phyloP scores from a whole-genome alignment of 495 filamentous ascomycete genomes.

The Pyrenopolyporus hunteri region DNA sequence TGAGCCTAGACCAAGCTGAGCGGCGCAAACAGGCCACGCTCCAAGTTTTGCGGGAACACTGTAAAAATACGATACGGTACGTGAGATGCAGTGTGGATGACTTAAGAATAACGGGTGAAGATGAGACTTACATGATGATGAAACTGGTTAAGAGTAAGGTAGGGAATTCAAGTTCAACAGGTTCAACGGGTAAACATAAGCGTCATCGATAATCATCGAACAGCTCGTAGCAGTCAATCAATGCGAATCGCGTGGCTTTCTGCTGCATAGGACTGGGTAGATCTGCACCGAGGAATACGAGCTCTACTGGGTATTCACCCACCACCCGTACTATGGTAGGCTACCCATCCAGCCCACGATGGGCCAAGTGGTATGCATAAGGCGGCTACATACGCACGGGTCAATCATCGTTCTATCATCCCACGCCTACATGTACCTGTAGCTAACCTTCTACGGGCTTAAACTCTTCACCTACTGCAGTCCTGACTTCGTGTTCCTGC shows the following conservation, averaged over 20 bases:
- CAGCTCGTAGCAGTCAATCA: conserved; percentile 27
- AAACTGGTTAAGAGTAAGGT: neutral
- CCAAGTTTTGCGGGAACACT: neutral
- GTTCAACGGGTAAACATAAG: conserved; percentile 5
- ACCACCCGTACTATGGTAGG: conserved; percentile 13
- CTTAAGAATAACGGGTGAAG: neutral
- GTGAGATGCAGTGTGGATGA: too few species aligned
- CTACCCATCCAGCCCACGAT: conserved; percentile 22
- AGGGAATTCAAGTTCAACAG: neutral
- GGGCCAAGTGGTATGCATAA: conserved; percentile 20
- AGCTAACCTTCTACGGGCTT: conserved; percentile 22
- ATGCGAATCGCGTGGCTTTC: conserved; percentile 36
- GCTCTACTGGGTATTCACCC: neutral
- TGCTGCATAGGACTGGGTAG: conserved; percentile 5
- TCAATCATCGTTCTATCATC: conserved; percentile 4
- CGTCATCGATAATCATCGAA: conserved; percentile 4
- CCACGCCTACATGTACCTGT: too few species aligned
- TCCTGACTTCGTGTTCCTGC: conserved; percentile 37
- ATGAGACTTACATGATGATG: neutral
- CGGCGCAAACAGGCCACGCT: neutral
- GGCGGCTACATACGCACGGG: conserved; percentile 9
- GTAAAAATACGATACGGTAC: neutral
- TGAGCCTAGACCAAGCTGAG: conserved; percentile 13
- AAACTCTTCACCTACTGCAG: conserved; percentile 15
- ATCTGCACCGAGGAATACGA: conserved; percentile 32